Percentiles rank a stretch among this genome's conserved stretches.
These are phyloP conservation scores for Phytophthora ohioensis DNA, from an alignment of 352 stramenopile species.

Conservation along the genomic window DNA sequence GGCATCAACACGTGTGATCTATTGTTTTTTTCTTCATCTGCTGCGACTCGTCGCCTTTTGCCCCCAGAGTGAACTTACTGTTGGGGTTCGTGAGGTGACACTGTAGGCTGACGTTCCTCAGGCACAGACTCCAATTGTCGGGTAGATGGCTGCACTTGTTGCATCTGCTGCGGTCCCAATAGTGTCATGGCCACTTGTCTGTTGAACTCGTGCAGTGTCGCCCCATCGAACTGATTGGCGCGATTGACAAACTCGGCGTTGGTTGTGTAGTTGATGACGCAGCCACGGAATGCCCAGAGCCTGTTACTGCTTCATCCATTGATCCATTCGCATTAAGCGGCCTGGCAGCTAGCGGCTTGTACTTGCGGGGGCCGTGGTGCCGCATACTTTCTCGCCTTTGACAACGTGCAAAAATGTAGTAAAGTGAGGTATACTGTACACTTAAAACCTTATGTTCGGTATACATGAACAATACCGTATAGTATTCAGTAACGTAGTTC, in stretches of 20 bases:
- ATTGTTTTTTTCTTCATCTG: background rate
- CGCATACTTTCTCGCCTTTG: background rate
- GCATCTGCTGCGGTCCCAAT: background rate
- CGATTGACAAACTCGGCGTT: background rate
- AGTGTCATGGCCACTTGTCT: conserved; percentile 3
- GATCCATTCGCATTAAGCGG: background rate
- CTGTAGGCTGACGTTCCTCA: background rate
- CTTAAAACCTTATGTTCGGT: background rate
- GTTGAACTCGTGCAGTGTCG: conserved; percentile 19
- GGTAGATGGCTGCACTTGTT: background rate
- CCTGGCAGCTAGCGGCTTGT: background rate
- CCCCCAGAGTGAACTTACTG: background rate
- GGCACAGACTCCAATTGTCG: background rate
- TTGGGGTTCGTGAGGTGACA: background rate
- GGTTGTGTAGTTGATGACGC: background rate
- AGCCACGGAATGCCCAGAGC: background rate
- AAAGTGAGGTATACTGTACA: conserved; percentile 9
- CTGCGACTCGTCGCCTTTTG: background rate
- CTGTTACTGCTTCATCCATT: background rate
- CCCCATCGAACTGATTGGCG: conserved; percentile 8
- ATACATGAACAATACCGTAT: background rate
- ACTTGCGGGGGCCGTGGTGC: background rate
- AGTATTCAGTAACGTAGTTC: too few relatives aligned
- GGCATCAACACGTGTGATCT: conserved; percentile 14
- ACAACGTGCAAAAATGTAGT: background rate